Conservation (phyloP, 2,329 filamentous ascomycete genomes). For the Chaetomiaceae sp. region DNA sequence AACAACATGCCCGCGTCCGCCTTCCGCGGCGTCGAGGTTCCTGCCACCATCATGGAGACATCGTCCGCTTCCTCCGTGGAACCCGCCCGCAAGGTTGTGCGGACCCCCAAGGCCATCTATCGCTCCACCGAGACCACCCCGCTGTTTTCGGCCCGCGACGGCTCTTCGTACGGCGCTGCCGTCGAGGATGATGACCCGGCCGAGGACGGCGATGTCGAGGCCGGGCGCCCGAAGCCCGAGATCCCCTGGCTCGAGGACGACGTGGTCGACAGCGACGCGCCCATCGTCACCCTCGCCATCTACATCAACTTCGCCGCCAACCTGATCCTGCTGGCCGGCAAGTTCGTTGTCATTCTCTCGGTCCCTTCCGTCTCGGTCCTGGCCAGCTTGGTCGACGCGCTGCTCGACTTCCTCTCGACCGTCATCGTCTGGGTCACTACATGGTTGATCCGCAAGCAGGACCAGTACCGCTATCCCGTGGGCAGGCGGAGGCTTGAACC, state of each 20-base stretch:
- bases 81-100: constrained; percentile 56
- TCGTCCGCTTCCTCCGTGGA: constrained; percentile 30
- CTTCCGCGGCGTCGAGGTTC: constrained; percentile 55
- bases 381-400: constrained; percentile 73
- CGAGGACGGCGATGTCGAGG: constrained; percentile 39
- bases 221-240: constrained; percentile 46
- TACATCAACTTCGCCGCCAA: constrained; percentile 82
- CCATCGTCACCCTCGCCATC: constrained; percentile 80
- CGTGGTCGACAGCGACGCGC: constrained; percentile 64
- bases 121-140: constrained; percentile 67
- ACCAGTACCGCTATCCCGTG: constrained; percentile 74
- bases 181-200: constrained; percentile 43
- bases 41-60: constrained; percentile 70
- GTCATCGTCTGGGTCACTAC: constrained; percentile 78
- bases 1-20: constrained; percentile 56
- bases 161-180: constrained; percentile 42
- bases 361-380: constrained; percentile 79
- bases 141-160: constrained; percentile 46
- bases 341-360: constrained; percentile 70
- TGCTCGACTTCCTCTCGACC: constrained; percentile 75
- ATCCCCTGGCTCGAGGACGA: constrained; percentile 71
- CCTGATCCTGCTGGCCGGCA: constrained; percentile 66
- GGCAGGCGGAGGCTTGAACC: constrained; percentile 70
- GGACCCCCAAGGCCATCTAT: constrained; percentile 83
- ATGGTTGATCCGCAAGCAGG: constrained; percentile 66